A percentile compares a stretch with the other conserved stretches of the same genome.
Evolutionary conservation across 1,284 basidiomycete genomes (phyloP).

Genomic region (Irpex lacteus): DNA sequence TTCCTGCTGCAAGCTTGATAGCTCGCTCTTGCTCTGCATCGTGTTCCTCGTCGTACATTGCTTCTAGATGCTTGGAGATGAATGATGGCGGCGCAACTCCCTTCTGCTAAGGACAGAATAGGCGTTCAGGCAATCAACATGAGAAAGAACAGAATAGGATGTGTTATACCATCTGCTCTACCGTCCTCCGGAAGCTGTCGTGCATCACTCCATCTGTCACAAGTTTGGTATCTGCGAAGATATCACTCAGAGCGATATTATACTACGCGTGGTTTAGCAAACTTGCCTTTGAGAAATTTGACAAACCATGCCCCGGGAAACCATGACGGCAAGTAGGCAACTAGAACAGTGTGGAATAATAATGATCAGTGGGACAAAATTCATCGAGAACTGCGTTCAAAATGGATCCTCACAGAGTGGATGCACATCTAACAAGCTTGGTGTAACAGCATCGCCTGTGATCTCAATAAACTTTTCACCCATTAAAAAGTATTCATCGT

Average conservation of each 20-base stretch:
- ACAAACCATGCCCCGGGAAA: conserved; percentile 26
- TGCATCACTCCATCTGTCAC: not conserved
- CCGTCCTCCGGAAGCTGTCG: not conserved
- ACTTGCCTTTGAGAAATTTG: conserved; percentile 13
- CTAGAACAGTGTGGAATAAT: conserved; percentile 7
- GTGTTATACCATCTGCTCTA: not conserved
- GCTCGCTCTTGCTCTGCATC: not conserved
- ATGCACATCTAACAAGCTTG: not conserved
- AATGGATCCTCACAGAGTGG: not conserved
- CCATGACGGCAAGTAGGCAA: conserved; percentile 24
- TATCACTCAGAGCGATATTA: not conserved
- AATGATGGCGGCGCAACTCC: conserved; percentile 5
- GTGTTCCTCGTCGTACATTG: not conserved
- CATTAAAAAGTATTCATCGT: not conserved
- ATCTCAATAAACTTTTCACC: not conserved
- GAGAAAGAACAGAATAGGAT: not conserved
- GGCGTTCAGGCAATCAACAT: not conserved
- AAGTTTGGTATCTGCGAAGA: not conserved
- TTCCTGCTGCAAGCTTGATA: not conserved
- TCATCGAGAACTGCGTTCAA: not conserved
- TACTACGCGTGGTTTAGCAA: not conserved
- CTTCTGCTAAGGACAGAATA: not conserved
- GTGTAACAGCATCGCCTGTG: not conserved
- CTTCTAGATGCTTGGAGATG: not conserved
- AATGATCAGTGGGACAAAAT: not conserved